Evolutionary conservation across 371 early-diverging fungal species (phyloP).

Genomic region (Mortierella sp.): DNA sequence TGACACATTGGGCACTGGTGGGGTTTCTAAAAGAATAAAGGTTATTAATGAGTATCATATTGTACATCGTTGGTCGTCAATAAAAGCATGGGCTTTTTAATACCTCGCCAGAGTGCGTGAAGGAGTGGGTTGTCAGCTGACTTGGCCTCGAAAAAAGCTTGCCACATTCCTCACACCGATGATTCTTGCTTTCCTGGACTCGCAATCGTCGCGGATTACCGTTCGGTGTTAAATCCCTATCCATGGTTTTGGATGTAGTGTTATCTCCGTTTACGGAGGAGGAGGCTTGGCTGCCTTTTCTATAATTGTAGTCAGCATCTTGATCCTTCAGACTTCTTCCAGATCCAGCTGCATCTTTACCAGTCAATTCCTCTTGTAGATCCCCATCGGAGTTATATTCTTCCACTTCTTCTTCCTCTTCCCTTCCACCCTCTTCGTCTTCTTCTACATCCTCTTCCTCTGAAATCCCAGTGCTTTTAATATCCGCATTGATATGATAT

Average conservation of each 20-base stretch:
- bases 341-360: no score
- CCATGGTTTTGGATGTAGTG: no score
- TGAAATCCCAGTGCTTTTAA: background rate
- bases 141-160: slow-evolving; percentile 46
- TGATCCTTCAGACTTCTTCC: background rate
- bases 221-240: background rate
- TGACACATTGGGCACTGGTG: slow-evolving; percentile 34
- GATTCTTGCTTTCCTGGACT: slow-evolving; percentile 34
- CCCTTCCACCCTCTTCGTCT: slow-evolving; percentile 12
- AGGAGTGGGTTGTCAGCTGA: slow-evolving; percentile 36
- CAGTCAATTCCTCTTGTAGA: background rate
- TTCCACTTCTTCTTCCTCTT: background rate
- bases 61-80: background rate
- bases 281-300: background rate
- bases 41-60: no score
- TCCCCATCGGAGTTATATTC: background rate
- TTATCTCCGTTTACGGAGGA: background rate
- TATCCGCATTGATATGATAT: background rate
- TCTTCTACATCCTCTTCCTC: slow-evolving; percentile 13
- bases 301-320: no score
- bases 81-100: background rate
- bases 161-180: slow-evolving; percentile 28
- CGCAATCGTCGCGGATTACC: slow-evolving; percentile 7
- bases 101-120: slow-evolving; percentile 49
- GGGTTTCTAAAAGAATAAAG: slow-evolving; percentile 41